Evolutionary conservation across 2,329 filamentous ascomycete genomes (phyloP).

Genomic region (Eutypa lata): DNA sequence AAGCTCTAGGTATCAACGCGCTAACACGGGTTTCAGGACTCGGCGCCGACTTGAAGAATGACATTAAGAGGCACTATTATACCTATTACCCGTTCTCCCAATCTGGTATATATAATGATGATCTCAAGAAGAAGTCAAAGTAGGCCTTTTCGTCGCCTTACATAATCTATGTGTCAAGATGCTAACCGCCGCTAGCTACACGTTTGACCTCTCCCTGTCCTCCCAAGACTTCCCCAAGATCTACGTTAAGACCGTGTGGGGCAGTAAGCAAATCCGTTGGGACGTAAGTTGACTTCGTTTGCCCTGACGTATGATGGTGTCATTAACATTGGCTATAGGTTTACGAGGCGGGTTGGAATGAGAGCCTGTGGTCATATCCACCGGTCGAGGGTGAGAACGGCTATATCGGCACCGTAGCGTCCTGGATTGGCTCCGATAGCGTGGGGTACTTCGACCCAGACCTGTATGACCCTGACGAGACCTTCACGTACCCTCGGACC

Average conservation of each 20-base stretch:
- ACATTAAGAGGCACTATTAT: constrained; percentile 16
- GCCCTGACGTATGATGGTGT: neutral
- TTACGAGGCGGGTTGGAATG: constrained; percentile 21
- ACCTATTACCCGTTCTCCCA: constrained; percentile 14
- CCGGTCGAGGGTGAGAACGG: constrained; percentile 22
- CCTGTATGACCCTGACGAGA: constrained; percentile 19
- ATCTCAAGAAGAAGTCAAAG: constrained; percentile 12
- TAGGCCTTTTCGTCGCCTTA: constrained; percentile 8
- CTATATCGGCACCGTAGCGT: constrained; percentile 24
- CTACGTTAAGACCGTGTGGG: constrained; percentile 20
- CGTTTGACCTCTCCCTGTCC: constrained; percentile 21
- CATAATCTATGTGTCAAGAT: constrained; percentile 3
- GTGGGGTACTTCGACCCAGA: constrained; percentile 15
- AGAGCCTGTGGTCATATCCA: constrained; percentile 25
- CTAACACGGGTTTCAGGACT: constrained; percentile 12
- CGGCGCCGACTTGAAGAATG: constrained; percentile 18
- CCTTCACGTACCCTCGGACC: constrained; percentile 17
- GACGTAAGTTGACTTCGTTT: constrained; percentile 17
- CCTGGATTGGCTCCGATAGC: constrained; percentile 13
- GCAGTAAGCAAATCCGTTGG: constrained; percentile 26
- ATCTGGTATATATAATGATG: constrained; percentile 1
- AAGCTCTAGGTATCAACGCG: neutral
- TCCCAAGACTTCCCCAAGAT: constrained; percentile 28
- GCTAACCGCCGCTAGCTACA: constrained; percentile 13
- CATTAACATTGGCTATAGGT: constrained; percentile 12